Evolutionary conservation across 306 rosid genomes (phyloP).

Genomic region (Rubus idaeus): DNA sequence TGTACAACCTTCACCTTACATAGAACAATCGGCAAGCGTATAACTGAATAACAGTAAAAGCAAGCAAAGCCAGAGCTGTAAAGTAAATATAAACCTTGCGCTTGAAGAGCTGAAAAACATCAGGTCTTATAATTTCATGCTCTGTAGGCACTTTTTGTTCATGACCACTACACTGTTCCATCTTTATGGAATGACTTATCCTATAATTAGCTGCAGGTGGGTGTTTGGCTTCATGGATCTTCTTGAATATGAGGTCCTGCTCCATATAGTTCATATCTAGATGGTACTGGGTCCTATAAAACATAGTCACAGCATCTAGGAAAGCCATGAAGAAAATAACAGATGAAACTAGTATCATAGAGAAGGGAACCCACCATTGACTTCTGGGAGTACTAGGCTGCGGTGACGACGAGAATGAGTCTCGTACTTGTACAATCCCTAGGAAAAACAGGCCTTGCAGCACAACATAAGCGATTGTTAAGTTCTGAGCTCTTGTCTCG

Average conservation of each 20-base stretch:
- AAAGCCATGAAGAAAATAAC: slow-evolving; percentile 10
- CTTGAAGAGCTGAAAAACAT: not conserved
- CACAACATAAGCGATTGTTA: not conserved
- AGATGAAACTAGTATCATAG: not conserved
- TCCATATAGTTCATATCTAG: slow-evolving; percentile 12
- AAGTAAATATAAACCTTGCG: slow-evolving; percentile 4
- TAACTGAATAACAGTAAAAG: not conserved
- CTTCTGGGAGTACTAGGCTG: no score
- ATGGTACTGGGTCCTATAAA: slow-evolving; percentile 2
- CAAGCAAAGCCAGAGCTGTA: slow-evolving; percentile 1
- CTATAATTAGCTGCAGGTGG: not conserved
- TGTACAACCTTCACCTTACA: not conserved
- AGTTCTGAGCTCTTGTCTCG: slow-evolving; percentile 10
- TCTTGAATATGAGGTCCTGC: not conserved
- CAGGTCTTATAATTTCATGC: not conserved
- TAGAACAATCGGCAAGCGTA: slow-evolving; percentile 5
- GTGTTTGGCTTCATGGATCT: not conserved
- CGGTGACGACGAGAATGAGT: not conserved
- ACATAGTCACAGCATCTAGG: not conserved
- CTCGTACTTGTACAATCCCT: not conserved
- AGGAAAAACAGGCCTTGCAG: not conserved
- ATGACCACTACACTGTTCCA: not conserved
- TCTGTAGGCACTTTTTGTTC: not conserved
- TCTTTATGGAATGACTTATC: not conserved
- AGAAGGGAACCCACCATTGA: slow-evolving; percentile 12